These are phyloP conservation scores for Auricularia sp. DNA, from an alignment of 768 basidiomycete genomes.

Conservation along the genomic window DNA sequence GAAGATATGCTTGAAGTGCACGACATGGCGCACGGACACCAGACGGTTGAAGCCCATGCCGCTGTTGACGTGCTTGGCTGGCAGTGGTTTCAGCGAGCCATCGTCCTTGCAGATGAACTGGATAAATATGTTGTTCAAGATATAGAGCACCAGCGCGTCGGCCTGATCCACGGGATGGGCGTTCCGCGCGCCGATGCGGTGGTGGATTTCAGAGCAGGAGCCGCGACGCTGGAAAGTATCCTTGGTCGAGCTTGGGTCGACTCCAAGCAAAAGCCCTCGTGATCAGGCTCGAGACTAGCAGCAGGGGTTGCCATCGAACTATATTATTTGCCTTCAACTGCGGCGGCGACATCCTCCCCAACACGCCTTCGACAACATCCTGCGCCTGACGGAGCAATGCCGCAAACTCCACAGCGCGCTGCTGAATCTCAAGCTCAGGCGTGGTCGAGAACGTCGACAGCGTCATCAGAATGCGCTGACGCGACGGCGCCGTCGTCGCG, in stretches of 20 bases:
- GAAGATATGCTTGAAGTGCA: conserved; percentile 70
- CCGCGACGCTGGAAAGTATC: too few relatives aligned
- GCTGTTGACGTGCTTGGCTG: conserved; percentile 93
- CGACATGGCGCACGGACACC: conserved; percentile 87
- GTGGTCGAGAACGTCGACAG: conserved; percentile 74
- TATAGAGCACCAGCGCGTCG: too few relatives aligned
- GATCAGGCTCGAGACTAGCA: too few relatives aligned
- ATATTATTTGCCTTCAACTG: conserved; percentile 95
- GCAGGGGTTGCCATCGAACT: too few relatives aligned
- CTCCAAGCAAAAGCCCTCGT: too few relatives aligned
- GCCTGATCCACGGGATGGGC: too few relatives aligned
- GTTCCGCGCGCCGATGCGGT: too few relatives aligned
- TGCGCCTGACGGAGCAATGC: conserved; percentile 49
- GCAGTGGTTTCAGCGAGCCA: conserved; percentile 67
- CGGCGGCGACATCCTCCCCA: conserved; percentile 97
- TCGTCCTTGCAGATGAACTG: conserved; percentile 95
- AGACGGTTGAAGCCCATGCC: conserved; percentile 99
- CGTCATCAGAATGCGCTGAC: conserved; percentile 69
- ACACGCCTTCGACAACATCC: conserved; percentile 68
- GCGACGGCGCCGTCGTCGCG: conserved; percentile 53
- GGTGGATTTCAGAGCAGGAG: too few relatives aligned
- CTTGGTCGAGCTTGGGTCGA: too few relatives aligned
- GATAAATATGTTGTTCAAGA: conserved; percentile 99
- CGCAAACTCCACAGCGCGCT: conserved; percentile 91
- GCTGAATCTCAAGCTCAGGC: conserved; percentile 90